Base-by-base conservation (phyloP, 2,329 filamentous ascomycete genomes). In the Fusarium paranaense region DNA sequence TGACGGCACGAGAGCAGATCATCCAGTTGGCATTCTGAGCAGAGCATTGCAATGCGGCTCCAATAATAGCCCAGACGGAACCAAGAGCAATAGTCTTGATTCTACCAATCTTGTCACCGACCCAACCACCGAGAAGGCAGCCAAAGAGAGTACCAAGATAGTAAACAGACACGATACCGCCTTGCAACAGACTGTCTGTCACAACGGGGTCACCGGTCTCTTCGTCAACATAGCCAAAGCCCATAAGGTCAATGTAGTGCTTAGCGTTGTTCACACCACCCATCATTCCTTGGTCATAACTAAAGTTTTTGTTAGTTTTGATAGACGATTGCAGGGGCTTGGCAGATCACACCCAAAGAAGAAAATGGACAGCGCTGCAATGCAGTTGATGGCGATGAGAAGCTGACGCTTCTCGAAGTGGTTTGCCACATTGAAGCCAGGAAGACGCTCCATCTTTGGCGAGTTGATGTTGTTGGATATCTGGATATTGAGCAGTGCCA, bases 1-100 rank as follows among this genome's bases (percentile, higher is more conserved):
- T 78, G 13, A 82, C 62, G 0, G 76, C 74, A 2, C 81, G 79
- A 1, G 80, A 87, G 16, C 76, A 78, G 6, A 78, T 71, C 76
- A 78, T 78, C 76, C 76, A 78, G 37, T 70, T 38, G 7, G 64
- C 52, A 14, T 78, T 78, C 27, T 68, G 63, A 4, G 74, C 74
- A 1, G 71, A 71, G 5, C 64, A 64, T 10, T 76, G 74, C 8
- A 76, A 22, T 0, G 67, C 18, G 2, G 74, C 74, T 20, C 74
- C 74, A 0, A 76, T 1, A 0, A 76, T 66, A 1, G 74, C 74
- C 74, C 71, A 76, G 0, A 56, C 64, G 0, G 74, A 40, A 2
- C 74, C 74, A 9, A 76, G 61, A 16, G 69, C 74, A 6, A 76
- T 76, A 0, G 74, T 73, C 37, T 73, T 76, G 9, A 76, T 76